Evolutionary conservation across 352 stramenopile species (phyloP).

Genomic region (Phytophthora colocasiae): DNA sequence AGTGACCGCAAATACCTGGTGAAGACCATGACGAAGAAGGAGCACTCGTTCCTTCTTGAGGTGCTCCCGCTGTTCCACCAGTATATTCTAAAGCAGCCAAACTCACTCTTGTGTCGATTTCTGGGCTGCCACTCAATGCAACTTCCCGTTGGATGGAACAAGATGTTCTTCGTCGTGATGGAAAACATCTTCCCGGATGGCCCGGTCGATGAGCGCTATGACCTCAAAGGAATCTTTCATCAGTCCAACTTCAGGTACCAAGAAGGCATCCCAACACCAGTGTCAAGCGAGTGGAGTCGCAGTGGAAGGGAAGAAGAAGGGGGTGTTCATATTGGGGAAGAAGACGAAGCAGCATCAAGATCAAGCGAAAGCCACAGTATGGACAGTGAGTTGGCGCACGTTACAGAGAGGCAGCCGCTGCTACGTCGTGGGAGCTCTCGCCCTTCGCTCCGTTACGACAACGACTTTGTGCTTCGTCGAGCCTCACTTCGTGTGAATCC

Average conservation of each 20-base stretch:
- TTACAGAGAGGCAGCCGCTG: conserved; percentile 66
- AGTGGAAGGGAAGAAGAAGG: conserved; percentile 42
- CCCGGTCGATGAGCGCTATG: conserved; percentile 81
- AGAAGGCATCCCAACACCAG: conserved; percentile 47
- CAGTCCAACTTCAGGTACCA: conserved; percentile 61
- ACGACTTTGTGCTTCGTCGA: conserved; percentile 76
- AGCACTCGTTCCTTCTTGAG: conserved; percentile 84
- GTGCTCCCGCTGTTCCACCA: conserved; percentile 87
- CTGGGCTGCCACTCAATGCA: conserved; percentile 90
- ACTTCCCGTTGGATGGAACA: conserved; percentile 89
- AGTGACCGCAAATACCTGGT: conserved; percentile 87
- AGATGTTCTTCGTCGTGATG: conserved; percentile 93
- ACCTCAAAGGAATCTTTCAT: conserved; percentile 87
- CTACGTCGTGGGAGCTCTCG: conserved; percentile 61
- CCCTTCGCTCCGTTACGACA: conserved; percentile 75
- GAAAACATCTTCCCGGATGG: conserved; percentile 87
- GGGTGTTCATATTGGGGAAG: conserved; percentile 17
- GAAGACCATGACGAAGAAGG: conserved; percentile 91
- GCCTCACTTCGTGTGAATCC: conserved; percentile 77
- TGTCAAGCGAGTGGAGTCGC: conserved; percentile 46
- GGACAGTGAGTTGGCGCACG: conserved; percentile 40
- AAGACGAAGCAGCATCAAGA: conserved; percentile 39
- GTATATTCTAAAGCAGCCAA: conserved; percentile 85
- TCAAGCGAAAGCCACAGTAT: conserved; percentile 39
- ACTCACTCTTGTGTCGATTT: conserved; percentile 83